phyloP scores from a whole-genome alignment of 2,329 filamentous ascomycete genomes.

The Fusarium pseudograminearum region DNA sequence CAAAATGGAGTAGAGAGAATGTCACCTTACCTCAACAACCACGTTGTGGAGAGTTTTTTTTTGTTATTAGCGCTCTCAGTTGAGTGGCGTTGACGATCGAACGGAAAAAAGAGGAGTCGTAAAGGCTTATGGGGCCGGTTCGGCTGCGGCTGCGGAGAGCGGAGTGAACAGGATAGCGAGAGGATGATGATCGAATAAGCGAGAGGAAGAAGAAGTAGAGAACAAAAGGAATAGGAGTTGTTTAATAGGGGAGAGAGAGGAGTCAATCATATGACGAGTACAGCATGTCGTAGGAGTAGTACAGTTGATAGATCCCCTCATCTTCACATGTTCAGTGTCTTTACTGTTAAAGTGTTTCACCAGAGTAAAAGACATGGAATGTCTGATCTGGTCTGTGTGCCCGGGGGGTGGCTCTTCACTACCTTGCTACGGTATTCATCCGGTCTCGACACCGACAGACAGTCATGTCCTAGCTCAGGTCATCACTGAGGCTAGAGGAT shows the following conservation, averaged over 20 bases:
- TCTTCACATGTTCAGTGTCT: conserved; percentile 31
- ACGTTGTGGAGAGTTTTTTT: conserved; percentile 12
- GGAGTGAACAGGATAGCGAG: neutral
- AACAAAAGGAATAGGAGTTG: neutral
- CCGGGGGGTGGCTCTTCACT: conserved; percentile 12
- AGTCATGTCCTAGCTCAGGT: neutral
- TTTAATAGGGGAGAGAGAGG: conserved; percentile 23
- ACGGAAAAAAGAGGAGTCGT: conserved; percentile 14
- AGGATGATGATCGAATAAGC: conserved; percentile 10
- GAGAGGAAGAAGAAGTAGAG: no score
- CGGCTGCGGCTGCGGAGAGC: conserved; percentile 6
- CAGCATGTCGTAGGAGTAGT: conserved; percentile 8
- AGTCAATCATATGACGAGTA: conserved; percentile 36
- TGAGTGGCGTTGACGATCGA: conserved; percentile 26
- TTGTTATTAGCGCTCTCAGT: neutral
- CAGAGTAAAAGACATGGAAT: neutral
- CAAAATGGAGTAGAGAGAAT: conserved; percentile 5
- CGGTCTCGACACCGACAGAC: conserved; percentile 5
- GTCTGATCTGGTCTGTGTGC: conserved; percentile 12
- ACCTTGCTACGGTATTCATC: neutral
- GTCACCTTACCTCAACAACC: conserved; percentile 33
- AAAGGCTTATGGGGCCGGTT: conserved; percentile 19
- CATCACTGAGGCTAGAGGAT: neutral
- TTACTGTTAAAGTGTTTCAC: neutral
- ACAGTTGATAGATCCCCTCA: conserved; percentile 9